Evolutionary conservation across 2,329 filamentous ascomycete genomes (phyloP).

Genomic region (Pseudogymnoascus sp.): DNA sequence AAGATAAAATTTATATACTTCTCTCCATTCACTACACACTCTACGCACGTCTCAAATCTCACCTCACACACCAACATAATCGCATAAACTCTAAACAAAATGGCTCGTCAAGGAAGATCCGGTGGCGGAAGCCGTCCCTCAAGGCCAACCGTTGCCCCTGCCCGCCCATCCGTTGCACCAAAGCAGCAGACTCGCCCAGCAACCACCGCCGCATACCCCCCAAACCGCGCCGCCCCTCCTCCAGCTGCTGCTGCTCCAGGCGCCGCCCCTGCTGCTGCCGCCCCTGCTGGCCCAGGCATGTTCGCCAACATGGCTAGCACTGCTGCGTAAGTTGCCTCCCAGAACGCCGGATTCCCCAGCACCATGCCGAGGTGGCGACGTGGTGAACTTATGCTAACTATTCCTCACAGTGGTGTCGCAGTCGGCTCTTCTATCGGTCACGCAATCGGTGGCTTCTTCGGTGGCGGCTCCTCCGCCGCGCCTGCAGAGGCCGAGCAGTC

Average conservation of each 20-base stretch:
- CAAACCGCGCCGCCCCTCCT: conserved; percentile 37
- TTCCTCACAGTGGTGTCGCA: conserved; percentile 70
- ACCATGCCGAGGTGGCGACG: neutral
- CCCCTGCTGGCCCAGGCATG: conserved; percentile 60
- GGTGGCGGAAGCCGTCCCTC: conserved; percentile 51
- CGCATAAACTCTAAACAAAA: conserved; percentile 34
- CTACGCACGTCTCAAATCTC: neutral
- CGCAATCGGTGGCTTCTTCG: conserved; percentile 83
- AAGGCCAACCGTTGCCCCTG: conserved; percentile 56
- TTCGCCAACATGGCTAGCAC: conserved; percentile 97
- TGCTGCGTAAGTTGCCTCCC: conserved; percentile 69
- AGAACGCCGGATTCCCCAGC: neutral
- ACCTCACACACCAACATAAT: conserved; percentile 11
- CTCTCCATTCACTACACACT: conserved; percentile 17
- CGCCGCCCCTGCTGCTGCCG: neutral
- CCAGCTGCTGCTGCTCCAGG: conserved; percentile 31
- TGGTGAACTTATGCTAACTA: conserved; percentile 20
- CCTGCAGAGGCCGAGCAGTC: conserved; percentile 42
- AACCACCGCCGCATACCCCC: conserved; percentile 50
- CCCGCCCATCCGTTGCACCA: conserved; percentile 44
- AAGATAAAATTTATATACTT: conserved; percentile 7
- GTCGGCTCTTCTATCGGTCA: conserved; percentile 93
- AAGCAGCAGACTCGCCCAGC: conserved; percentile 62
- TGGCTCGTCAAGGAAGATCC: conserved; percentile 72
- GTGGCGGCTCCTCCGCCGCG: conserved; percentile 57